Percentiles rank a stretch among this genome's conserved stretches.
Conservation (phyloP, 2,329 filamentous ascomycete genomes). For the Bipolaris cookei region DNA sequence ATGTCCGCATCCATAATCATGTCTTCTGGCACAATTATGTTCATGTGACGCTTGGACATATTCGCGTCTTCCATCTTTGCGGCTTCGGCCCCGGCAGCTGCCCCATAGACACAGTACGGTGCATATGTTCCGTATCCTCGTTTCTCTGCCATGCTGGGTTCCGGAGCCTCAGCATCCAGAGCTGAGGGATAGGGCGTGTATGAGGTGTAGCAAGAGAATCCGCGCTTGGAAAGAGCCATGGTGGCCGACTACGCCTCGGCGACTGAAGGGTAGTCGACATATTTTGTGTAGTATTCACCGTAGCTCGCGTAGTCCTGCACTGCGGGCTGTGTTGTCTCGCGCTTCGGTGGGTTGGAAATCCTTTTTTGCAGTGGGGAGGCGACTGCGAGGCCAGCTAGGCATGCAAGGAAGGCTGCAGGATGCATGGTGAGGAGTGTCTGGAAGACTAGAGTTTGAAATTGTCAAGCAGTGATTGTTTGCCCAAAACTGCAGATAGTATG, state of each 20-base stretch:
- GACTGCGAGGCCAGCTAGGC: constrained; percentile 14
- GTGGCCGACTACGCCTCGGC: background rate
- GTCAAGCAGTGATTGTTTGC: background rate
- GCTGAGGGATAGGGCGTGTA: background rate
- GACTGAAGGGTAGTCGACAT: constrained; percentile 1
- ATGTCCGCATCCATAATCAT: background rate
- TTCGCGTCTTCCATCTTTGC: background rate
- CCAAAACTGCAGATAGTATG: background rate
- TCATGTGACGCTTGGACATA: constrained; percentile 3
- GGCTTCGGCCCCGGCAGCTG: constrained; percentile 5
- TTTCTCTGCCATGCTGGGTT: background rate
- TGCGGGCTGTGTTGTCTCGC: background rate
- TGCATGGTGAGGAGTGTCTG: constrained; percentile 19
- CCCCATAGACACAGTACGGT: constrained; percentile 4
- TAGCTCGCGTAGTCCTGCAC: background rate
- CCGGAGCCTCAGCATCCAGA: background rate
- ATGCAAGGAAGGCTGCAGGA: constrained; percentile 18
- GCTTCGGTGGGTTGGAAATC: background rate
- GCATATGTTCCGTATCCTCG: constrained; percentile 2
- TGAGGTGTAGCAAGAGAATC: background rate
- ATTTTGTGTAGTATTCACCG: constrained; percentile 1
- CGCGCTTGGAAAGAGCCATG: background rate
- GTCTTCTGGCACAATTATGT: background rate
- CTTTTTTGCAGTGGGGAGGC: constrained; percentile 22
- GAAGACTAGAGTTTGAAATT: background rate